Evolutionary conservation across 2,329 filamentous ascomycete genomes (phyloP).

Genomic region (Epichloe bromicola): DNA sequence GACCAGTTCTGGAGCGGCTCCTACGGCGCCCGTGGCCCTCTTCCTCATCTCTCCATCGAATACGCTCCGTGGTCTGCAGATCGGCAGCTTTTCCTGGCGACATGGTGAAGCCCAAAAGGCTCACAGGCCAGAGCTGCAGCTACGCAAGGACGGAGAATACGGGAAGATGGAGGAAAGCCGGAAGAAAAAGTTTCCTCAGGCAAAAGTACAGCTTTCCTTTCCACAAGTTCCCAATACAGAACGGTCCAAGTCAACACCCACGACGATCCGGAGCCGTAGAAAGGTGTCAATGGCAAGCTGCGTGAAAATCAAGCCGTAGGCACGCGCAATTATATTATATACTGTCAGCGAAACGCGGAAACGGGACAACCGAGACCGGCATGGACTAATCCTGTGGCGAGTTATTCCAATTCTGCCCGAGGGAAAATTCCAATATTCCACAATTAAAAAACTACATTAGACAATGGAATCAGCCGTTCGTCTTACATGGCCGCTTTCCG

Average conservation of each 20-base stretch:
- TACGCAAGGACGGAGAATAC: not conserved
- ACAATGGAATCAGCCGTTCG: not conserved
- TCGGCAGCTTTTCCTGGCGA: constrained; percentile 7
- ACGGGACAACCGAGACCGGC: not conserved
- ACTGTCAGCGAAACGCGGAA: not conserved
- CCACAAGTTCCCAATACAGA: not conserved
- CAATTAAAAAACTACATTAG: not conserved
- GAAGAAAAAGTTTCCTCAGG: not conserved
- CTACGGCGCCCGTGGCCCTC: constrained; percentile 12
- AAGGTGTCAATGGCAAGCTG: not conserved
- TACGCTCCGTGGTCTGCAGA: constrained; percentile 12
- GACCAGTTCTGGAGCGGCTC: constrained; percentile 8
- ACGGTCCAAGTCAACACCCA: not conserved
- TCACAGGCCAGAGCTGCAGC: not conserved
- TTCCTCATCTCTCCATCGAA: constrained; percentile 27
- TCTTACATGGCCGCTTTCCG: constrained; percentile 5
- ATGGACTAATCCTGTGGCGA: not conserved
- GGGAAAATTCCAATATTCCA: not conserved
- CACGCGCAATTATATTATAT: constrained; percentile 1
- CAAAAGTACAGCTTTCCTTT: not conserved
- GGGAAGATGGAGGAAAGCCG: not conserved
- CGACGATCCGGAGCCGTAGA: not conserved
- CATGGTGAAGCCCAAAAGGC: constrained; percentile 1
- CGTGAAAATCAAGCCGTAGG: not conserved
- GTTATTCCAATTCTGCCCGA: not conserved